phyloP scores from a whole-genome alignment of 2,329 filamentous ascomycete genomes.

The Cyphellophora europaea region DNA sequence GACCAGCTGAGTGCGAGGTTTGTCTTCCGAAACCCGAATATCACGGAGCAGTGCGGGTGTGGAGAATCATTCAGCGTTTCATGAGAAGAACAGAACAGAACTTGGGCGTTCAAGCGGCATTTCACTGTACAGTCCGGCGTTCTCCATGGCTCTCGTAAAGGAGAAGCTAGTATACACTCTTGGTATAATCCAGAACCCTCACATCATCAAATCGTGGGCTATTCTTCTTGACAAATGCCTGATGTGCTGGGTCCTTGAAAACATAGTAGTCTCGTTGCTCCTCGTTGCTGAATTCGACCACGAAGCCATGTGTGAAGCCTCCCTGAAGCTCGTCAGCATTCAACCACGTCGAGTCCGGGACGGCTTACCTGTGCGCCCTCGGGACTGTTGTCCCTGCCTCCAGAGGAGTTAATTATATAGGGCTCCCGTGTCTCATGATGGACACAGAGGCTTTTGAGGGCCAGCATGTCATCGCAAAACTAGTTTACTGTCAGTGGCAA shows the following conservation, averaged over 20 bases:
- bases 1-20: constrained; percentile 89
- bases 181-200: constrained; percentile 52
- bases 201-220: constrained; percentile 35
- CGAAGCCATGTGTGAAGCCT: constrained; percentile 60
- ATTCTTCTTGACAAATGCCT: constrained; percentile 47
- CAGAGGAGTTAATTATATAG: constrained; percentile 51
- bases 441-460: constrained; percentile 48
- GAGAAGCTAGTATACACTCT: constrained; percentile 37
- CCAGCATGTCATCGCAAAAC: constrained; percentile 49
- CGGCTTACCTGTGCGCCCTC: constrained; percentile 50
- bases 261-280: constrained; percentile 63
- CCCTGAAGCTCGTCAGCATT: constrained; percentile 30
- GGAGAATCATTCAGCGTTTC: constrained; percentile 90
- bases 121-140: no score
- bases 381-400: constrained; percentile 52
- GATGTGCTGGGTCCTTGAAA: constrained; percentile 54
- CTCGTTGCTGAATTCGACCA: constrained; percentile 54
- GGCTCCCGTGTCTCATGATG: constrained; percentile 48
- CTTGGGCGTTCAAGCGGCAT: constrained; percentile 6
- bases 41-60: constrained; percentile 94
- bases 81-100: no score
- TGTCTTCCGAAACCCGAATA: constrained; percentile 94
- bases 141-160: neutral
- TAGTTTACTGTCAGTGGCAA: no score
- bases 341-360: constrained; percentile 1